Percentiles rank a stretch among this genome's conserved stretches.
These are phyloP conservation scores for Tylopilus rubrobrunneus DNA, from an alignment of 768 basidiomycete genomes.

Conservation along the genomic window DNA sequence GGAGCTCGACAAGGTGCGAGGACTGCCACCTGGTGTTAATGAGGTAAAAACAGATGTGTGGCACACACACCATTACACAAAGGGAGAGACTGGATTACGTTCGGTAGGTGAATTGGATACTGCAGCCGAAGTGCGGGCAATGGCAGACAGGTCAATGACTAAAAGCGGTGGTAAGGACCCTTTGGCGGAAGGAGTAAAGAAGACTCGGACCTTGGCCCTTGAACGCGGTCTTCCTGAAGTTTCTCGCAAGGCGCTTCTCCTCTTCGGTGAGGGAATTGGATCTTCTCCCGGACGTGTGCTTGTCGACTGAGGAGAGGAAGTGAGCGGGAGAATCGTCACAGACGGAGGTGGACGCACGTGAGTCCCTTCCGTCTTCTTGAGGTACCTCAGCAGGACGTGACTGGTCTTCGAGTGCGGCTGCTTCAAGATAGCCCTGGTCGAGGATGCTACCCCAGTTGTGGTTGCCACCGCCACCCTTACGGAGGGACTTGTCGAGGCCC, in stretches of 20 bases:
- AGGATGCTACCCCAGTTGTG: conserved; percentile 83
- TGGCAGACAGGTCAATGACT: conserved; percentile 64
- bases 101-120: conserved; percentile 51
- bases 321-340: conserved; percentile 9
- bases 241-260: conserved; percentile 57
- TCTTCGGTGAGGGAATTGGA: conserved; percentile 52
- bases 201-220: conserved; percentile 47
- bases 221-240: conserved; percentile 72
- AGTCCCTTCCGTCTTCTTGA: conserved; percentile 18
- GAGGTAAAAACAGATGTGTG: background rate
- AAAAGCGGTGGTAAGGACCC: conserved; percentile 2
- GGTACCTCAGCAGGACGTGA: conserved; percentile 33
- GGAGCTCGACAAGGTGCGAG: background rate
- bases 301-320: conserved; percentile 13
- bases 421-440: conserved; percentile 61
- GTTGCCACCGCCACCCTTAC: conserved; percentile 76
- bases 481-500: conserved; percentile 65
- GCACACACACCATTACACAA: conserved; percentile 19
- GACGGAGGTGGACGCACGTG: conserved; percentile 13
- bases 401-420: conserved; percentile 55
- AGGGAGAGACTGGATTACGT: conserved; percentile 1
- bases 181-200: background rate
- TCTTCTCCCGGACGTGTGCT: conserved; percentile 34
- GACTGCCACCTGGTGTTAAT: background rate
- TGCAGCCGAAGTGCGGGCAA: conserved; percentile 80